A percentile compares a stretch with the other conserved stretches of the same genome.
phyloP scores from a whole-genome alignment of 129 eudicot genomes.

The Flaveria bidentis region DNA sequence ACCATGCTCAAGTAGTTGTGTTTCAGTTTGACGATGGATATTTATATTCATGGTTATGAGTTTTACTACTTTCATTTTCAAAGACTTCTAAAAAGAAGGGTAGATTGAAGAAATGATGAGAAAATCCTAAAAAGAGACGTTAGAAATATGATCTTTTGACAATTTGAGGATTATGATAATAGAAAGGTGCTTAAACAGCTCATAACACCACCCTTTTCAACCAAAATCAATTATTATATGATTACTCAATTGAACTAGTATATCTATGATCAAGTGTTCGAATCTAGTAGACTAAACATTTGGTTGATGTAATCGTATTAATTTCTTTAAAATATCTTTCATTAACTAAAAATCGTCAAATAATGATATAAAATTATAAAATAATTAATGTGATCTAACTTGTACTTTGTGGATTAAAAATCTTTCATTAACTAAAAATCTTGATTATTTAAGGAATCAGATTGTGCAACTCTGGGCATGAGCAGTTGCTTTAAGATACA shows the following conservation, averaged over 20 bases:
- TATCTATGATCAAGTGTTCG: not conserved
- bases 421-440: too few relatives aligned
- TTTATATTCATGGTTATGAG: not conserved
- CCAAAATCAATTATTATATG: slow-evolving; percentile 32
- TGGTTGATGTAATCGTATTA: too few relatives aligned
- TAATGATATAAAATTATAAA: too few relatives aligned
- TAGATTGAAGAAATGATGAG: slow-evolving; percentile 32
- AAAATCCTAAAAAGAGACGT: slow-evolving; percentile 29
- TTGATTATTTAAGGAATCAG: too few relatives aligned
- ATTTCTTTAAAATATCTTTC: too few relatives aligned
- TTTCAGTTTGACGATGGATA: not conserved
- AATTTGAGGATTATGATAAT: slow-evolving; percentile 26
- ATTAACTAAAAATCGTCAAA: too few relatives aligned
- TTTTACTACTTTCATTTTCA: slow-evolving; percentile 5
- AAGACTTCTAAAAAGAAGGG: slow-evolving; percentile 17
- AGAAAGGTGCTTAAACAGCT: slow-evolving; percentile 36
- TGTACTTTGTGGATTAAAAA: slow-evolving; percentile 11
- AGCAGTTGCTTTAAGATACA: too few relatives aligned
- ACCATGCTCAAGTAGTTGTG: not conserved
- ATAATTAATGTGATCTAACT: not conserved
- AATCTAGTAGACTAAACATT: not conserved
- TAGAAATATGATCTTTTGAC: slow-evolving; percentile 34
- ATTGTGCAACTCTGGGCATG: too few relatives aligned
- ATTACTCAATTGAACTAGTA: slow-evolving; percentile 24
- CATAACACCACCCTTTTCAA: slow-evolving; percentile 31